Evolutionary conservation across 805 yeast genomes (phyloP).

Genomic region (Suhomyces vadensis): DNA sequence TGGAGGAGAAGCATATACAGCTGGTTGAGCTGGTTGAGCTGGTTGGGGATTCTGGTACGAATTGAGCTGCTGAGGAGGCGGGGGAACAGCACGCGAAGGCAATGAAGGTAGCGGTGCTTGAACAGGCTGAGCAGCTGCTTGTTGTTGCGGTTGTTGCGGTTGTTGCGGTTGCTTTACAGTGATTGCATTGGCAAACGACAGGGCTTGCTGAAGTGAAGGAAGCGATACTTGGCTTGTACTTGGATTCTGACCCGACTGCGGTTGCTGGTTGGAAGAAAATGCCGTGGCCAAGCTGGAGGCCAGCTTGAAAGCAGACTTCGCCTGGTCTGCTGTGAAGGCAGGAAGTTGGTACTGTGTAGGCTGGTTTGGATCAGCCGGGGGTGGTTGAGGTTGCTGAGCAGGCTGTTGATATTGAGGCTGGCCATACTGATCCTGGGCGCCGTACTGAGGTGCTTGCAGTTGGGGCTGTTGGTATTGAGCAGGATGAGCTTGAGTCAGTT

Average conservation of each 20-base stretch:
- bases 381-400: constrained; percentile 1
- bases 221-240: not conserved
- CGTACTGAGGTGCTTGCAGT: constrained; percentile 1
- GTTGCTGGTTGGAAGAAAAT: not conserved
- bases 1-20: not conserved
- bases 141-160: not conserved
- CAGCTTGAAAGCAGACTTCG: not conserved
- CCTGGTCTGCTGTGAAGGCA: constrained; percentile 8
- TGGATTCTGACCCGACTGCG: not conserved
- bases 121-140: not conserved
- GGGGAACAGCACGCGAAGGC: not conserved
- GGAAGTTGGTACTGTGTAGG: constrained; percentile 2
- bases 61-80: not conserved
- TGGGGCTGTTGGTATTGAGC: not conserved
- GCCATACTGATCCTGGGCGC: not conserved
- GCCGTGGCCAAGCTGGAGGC: not conserved
- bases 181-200: not conserved
- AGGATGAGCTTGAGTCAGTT: not conserved
- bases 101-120: constrained; percentile 5
- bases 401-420: not conserved
- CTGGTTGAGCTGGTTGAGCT: not conserved
- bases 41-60: constrained; percentile 5
- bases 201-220: not conserved
- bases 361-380: constrained; percentile 2
- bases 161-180: constrained; percentile 8